Base-by-base conservation (phyloP, 2,329 filamentous ascomycete genomes). In the Clarireedia homoeocarpa region DNA sequence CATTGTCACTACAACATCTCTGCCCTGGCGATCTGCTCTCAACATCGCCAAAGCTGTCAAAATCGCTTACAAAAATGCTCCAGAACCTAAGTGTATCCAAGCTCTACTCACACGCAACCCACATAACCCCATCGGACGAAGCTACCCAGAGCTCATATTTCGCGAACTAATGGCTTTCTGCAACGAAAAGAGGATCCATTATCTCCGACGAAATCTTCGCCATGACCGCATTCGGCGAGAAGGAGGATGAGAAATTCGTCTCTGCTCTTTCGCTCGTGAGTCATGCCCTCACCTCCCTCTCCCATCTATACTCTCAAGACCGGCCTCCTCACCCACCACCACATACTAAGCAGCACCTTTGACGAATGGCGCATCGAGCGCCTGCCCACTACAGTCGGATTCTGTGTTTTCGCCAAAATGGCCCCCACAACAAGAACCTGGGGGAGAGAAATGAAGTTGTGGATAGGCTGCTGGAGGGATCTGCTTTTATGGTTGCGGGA, bases 131-230 rank as follows among this genome's bases (percentile, higher is more conserved):
- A 36, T 38, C 3, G 48, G 44, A 9, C 2, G 14, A 4, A 54
- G 51, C 26, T 56, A 56, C 23, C 14, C 48, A 7, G 2, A 15
- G 5, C 38, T 51, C 10, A 44, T 45, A 2, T 24, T 58, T 12
- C 26, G 48, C 2, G 34, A 48, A 12, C 14, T 53, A 1, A 36
- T 60, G 14, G 6, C 20, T 1, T 53, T 60, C 17, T 58, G 58
- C 12, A 17, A 40, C 3, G 26, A 39, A n/a, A 34, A 58, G 2
- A 30, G 26, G 1, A 9, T 56, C 7, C 56, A 58, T 54, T 36
- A 58, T 56, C 14, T 48, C 45, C 6, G 56, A 60, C 20, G 36
- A 49, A 26, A 10, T 55, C n/a, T 55, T 34, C 34, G 24, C 38
- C 12, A 36, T 49, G 30, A 39, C 39, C n/a, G 15, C 10, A 3